Evolutionary conservation across 2,329 filamentous ascomycete genomes (phyloP).

Genomic region (Penicillium sp.): DNA sequence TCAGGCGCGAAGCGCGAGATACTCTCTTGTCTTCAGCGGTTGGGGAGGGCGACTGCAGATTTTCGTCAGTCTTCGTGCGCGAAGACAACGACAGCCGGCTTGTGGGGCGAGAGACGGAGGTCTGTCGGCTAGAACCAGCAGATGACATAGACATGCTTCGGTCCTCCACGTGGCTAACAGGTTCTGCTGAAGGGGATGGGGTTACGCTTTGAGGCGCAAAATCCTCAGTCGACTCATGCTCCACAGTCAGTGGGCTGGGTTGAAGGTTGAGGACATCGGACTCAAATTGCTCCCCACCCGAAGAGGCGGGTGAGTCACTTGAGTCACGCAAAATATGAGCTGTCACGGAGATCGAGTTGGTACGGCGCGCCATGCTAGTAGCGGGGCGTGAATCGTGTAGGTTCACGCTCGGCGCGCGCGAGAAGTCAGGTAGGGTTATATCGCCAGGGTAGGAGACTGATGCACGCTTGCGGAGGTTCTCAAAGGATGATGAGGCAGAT

Average conservation of each 20-base stretch:
- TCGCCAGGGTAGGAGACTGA: constrained; percentile 34
- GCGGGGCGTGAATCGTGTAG: constrained; percentile 30
- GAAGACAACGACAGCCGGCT: constrained; percentile 43
- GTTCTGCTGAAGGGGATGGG: constrained; percentile 15
- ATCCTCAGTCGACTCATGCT: constrained; percentile 58
- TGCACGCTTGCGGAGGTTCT: constrained; percentile 50
- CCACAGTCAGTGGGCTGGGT: constrained; percentile 61
- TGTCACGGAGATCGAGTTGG: constrained; percentile 82
- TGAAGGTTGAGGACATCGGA: constrained; percentile 46
- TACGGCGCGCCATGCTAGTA: constrained; percentile 23
- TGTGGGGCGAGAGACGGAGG: constrained; percentile 36
- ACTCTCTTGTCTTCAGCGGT: constrained; percentile 53
- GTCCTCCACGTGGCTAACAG: constrained; percentile 28
- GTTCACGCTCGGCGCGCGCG: constrained; percentile 32
- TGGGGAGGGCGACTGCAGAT: constrained; percentile 27
- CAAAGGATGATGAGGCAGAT: constrained; percentile 59
- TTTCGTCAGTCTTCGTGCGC: constrained; percentile 38
- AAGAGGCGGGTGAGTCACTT: constrained; percentile 43
- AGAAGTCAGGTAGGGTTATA: constrained; percentile 29
- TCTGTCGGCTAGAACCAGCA: constrained; percentile 35
- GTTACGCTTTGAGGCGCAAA: constrained; percentile 11
- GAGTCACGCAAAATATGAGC: constrained; percentile 74
- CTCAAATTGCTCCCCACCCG: constrained; percentile 29
- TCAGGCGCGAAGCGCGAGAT: constrained; percentile 60
- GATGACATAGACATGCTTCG: constrained; percentile 44